A percentile compares a stretch with the other conserved stretches of the same genome.
phyloP scores from a whole-genome alignment of 108 stramenopile species.

The Seminavis robusta region DNA sequence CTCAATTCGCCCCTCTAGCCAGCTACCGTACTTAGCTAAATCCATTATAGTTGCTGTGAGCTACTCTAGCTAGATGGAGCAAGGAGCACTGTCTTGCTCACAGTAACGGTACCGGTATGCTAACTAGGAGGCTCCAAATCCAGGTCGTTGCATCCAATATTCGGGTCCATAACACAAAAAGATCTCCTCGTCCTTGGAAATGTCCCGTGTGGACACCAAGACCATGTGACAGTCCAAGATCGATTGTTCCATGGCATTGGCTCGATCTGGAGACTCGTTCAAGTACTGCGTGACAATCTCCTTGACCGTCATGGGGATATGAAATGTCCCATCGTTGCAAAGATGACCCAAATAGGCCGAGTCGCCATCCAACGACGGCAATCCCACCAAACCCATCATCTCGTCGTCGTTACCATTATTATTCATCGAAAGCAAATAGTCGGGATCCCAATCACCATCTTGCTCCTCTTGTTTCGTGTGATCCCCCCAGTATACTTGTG shows the following conservation, averaged over 20 bases:
- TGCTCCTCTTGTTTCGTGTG: not conserved
- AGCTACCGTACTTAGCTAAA: no score
- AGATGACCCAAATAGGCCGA: no score
- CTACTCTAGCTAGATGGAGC: no score
- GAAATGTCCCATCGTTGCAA: not conserved
- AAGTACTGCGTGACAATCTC: not conserved
- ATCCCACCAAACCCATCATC: not conserved
- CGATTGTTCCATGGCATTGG: slow-evolving; percentile 8
- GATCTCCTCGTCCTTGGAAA: slow-evolving; percentile 1
- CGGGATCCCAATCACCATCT: no score
- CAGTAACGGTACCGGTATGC: no score
- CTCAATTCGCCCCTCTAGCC: no score
- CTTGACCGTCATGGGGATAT: not conserved
- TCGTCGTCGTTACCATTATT: not conserved
- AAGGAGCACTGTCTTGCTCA: no score
- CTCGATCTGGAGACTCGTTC: not conserved
- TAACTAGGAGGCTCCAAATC: no score
- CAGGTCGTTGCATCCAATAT: slow-evolving; percentile 5
- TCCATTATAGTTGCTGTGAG: no score
- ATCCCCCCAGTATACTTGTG: not conserved
- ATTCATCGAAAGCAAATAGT: no score
- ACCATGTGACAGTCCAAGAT: slow-evolving; percentile 8
- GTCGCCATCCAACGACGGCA: no score
- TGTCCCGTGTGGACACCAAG: not conserved
- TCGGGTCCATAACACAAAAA: slow-evolving; percentile 14